phyloP scores from a whole-genome alignment of 768 basidiomycete genomes.

The Boletus rubroflammeus region DNA sequence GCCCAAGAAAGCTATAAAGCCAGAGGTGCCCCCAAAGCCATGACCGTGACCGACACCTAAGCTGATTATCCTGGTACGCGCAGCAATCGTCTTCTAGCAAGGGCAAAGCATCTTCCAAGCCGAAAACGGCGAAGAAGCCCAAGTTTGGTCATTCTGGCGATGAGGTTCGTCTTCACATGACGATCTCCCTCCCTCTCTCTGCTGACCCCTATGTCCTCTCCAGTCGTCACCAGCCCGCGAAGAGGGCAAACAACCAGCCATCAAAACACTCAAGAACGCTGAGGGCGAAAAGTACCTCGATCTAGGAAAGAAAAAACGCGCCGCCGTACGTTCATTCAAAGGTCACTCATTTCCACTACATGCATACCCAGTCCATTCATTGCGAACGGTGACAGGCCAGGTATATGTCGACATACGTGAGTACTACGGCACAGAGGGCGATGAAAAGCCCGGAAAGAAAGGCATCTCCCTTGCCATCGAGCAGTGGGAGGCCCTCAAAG shows the following conservation, averaged over 20 bases:
- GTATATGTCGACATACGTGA: conserved; percentile 70
- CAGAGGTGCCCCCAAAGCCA: conserved; percentile 12
- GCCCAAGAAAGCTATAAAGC: neutral
- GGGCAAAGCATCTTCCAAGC: conserved; percentile 12
- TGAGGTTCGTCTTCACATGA: conserved; percentile 5
- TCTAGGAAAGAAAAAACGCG: conserved; percentile 70
- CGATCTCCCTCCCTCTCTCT: neutral
- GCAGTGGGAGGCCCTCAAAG: conserved; percentile 63
- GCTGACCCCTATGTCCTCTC: conserved; percentile 16
- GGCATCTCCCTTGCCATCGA: conserved; percentile 66
- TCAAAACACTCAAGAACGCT: conserved; percentile 14
- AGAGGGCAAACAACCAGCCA: neutral
- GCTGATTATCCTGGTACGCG: neutral
- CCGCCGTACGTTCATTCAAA: conserved; percentile 50
- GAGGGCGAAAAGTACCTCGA: conserved; percentile 52
- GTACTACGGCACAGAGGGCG: conserved; percentile 57
- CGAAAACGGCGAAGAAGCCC: conserved; percentile 36
- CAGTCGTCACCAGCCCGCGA: conserved; percentile 14
- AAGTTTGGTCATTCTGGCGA: conserved; percentile 18
- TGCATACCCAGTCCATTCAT: conserved; percentile 27
- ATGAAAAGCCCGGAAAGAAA: conserved; percentile 77
- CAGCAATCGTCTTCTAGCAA: conserved; percentile 2
- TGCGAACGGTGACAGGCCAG: conserved; percentile 35
- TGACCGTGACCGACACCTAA: neutral
- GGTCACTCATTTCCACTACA: conserved; percentile 24